Conservation (phyloP, 495 filamentous ascomycete species). For the Saxophila tyrrhenica region DNA sequence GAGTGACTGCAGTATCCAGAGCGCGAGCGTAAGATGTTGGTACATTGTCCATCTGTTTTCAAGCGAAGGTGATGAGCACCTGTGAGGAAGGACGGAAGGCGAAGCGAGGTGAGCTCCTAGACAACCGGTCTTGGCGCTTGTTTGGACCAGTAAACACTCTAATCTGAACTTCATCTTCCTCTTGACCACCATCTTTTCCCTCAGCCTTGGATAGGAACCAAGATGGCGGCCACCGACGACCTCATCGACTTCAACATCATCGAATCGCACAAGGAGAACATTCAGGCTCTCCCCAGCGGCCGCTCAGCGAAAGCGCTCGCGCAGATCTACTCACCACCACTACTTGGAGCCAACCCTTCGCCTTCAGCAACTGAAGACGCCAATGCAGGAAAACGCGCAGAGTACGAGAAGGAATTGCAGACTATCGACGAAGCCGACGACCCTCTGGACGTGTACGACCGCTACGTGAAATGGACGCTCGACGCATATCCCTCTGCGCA, state of each 20-base stretch:
- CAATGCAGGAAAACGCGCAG: conserved; percentile 64
- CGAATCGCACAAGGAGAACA: conserved; percentile 94
- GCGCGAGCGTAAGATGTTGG: no score
- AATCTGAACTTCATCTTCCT: not conserved
- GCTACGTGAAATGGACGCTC: conserved; percentile 93
- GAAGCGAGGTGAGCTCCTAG: no score
- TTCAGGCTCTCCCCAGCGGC: conserved; percentile 81
- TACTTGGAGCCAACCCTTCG: conserved; percentile 39
- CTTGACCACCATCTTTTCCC: not conserved
- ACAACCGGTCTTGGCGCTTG: no score
- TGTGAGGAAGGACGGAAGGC: no score
- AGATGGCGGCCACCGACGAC: conserved; percentile 37
- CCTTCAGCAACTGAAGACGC: conserved; percentile 58
- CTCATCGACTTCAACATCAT: conserved; percentile 89
- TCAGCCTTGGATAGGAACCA: not conserved
- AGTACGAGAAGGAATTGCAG: conserved; percentile 75
- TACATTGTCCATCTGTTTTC: no score
- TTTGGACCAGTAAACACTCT: no score
- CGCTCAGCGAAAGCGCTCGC: conserved; percentile 83
- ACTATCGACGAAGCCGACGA: conserved; percentile 79
- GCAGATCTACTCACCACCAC: conserved; percentile 63
- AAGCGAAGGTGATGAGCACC: no score
- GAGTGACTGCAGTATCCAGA: no score
- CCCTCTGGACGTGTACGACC: conserved; percentile 88
- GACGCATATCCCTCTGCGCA: conserved; percentile 91